phyloP scores from a whole-genome alignment of 495 filamentous ascomycete species.

The Tuber aestivum region DNA sequence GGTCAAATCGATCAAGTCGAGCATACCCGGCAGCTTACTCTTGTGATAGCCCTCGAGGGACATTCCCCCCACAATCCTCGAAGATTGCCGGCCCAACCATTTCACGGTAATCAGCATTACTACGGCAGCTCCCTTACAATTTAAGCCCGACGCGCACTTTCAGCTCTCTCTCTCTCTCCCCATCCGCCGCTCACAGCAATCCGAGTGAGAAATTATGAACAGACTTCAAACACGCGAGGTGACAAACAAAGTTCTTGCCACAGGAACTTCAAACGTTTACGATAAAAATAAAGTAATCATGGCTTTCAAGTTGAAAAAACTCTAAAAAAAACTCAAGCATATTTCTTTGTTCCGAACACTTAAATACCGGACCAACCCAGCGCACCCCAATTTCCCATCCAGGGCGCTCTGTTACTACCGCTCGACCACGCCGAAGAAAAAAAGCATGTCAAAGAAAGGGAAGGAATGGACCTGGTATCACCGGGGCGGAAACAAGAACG shows the following conservation, averaged over 20 bases:
- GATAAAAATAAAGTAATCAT: neutral
- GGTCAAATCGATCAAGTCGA: neutral
- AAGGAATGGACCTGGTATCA: slow-evolving; percentile 4
- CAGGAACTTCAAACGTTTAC: neutral
- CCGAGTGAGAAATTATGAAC: neutral
- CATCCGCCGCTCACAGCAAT: neutral
- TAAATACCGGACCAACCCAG: neutral
- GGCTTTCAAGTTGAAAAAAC: neutral
- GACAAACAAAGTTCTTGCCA: neutral
- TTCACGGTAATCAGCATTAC: neutral
- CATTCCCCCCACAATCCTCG: neutral
- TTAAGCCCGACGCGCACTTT: neutral
- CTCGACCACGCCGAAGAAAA: neutral
- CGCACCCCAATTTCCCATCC: neutral
- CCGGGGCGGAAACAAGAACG: neutral
- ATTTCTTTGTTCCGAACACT: neutral
- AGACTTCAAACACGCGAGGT: neutral
- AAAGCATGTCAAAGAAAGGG: neutral
- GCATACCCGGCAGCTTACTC: neutral
- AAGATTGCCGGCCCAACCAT: neutral
- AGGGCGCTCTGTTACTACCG: neutral
- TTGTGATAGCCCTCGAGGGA: neutral
- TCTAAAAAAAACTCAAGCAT: neutral
- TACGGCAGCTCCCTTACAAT: neutral
- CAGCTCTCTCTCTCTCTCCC: neutral